A percentile compares a stretch with the other conserved stretches of the same genome.
phyloP scores from a whole-genome alignment of 768 basidiomycete genomes.

The Cystobasidium onofrii region DNA sequence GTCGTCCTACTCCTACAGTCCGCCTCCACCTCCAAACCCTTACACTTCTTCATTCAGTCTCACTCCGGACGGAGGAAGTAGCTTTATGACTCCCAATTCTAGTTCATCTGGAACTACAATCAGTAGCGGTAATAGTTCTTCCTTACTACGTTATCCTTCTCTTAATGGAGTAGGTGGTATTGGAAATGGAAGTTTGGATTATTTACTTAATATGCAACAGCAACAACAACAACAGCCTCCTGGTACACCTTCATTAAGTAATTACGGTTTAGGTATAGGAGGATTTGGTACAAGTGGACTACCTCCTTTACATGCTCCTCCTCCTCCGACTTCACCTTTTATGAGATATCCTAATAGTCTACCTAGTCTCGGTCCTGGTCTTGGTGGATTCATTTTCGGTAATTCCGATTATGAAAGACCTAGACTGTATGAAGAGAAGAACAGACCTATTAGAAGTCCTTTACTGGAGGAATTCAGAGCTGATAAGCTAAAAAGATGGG shows the following conservation, averaged over 20 bases:
- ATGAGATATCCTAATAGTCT: neutral
- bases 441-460: constrained; percentile 55
- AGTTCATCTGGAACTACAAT: neutral
- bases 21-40: neutral
- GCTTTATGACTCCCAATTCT: neutral
- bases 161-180: neutral
- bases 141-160: neutral
- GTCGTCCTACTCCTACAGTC: neutral
- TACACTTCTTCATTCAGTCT: neutral
- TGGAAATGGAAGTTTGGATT: neutral
- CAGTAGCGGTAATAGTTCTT: neutral
- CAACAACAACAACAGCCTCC: too few relatives aligned
- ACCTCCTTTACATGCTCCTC: neutral
- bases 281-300: neutral
- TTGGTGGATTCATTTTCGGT: neutral
- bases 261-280: neutral
- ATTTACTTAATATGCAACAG: neutral
- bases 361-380: neutral
- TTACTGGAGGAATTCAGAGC: constrained; percentile 76
- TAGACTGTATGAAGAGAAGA: constrained; percentile 17
- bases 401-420: neutral
- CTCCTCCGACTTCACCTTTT: neutral
- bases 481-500: constrained; percentile 72
- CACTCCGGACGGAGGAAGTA: neutral
- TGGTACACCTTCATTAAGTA: neutral